A percentile compares a stretch with the other conserved stretches of the same genome.
These are phyloP conservation scores for Colletotrichum noveboracense DNA, from an alignment of 2,329 filamentous ascomycete species.

Conservation along the genomic window DNA sequence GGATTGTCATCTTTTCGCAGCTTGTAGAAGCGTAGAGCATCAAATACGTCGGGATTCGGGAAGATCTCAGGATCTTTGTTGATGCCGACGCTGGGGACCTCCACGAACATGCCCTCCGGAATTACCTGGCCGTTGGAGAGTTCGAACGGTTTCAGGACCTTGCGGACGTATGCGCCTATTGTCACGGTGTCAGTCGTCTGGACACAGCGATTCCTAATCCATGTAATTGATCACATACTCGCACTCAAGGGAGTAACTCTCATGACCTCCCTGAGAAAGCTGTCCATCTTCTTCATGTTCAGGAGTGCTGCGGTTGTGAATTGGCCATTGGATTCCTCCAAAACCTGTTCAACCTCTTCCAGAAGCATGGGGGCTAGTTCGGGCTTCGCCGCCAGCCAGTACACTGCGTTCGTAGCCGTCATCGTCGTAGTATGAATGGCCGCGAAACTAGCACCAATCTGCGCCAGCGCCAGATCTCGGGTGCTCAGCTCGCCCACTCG, in stretches of 20 bases:
- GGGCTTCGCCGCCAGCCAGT: slow-evolving; percentile 54
- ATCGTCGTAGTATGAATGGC: slow-evolving; percentile 57
- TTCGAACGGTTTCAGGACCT: slow-evolving; percentile 52
- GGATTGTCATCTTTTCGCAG: slow-evolving; percentile 24
- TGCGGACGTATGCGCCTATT: too few species aligned
- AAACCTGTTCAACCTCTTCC: slow-evolving; percentile 49
- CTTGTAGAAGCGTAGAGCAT: slow-evolving; percentile 53
- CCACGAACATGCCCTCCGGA: slow-evolving; percentile 46
- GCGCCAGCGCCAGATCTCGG: slow-evolving; percentile 41
- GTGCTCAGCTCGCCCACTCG: slow-evolving; percentile 35
- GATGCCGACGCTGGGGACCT: slow-evolving; percentile 41
- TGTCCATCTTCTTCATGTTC: slow-evolving; percentile 43
- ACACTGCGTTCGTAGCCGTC: slow-evolving; percentile 44
- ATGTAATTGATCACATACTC: background rate
- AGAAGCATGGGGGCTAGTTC: slow-evolving; percentile 56
- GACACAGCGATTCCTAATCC: fast-evolving
- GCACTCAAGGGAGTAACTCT: slow-evolving; percentile 45
- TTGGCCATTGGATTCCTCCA: slow-evolving; percentile 36
- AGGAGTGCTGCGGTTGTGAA: slow-evolving; percentile 37
- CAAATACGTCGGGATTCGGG: slow-evolving; percentile 46
- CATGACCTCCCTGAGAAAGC: slow-evolving; percentile 40
- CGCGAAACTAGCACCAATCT: slow-evolving; percentile 50
- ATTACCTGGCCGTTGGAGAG: slow-evolving; percentile 59
- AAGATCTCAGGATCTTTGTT: slow-evolving; percentile 39
- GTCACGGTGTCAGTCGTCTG: background rate